Evolutionary conservation across 192 early-diverging fungal genomes (phyloP), one percentile per base, ranked within the genome.

Genomic region (Mortierella alpina): DNA sequence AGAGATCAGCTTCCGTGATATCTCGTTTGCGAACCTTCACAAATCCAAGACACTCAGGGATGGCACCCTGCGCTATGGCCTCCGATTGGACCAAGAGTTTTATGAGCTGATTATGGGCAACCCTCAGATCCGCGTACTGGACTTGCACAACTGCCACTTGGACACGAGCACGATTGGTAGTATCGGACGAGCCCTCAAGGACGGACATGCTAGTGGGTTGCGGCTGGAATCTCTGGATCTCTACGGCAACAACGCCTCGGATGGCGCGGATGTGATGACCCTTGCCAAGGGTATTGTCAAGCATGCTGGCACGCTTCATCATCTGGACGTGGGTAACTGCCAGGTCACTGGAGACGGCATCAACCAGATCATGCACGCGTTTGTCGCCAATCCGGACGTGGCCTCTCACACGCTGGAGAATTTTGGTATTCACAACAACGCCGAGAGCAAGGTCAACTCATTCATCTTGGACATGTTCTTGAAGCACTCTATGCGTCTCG

Each of bases 291-390:
- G 76, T 13, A 79, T 79, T 55, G 76, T 79, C 64, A 79, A 79
- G 59, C 76, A 79, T 41, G 76, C 76, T 7, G 76, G 76, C 17
- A 79, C 76, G 2, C 52, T 79, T 7, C 76, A 79, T 2, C 18
- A 41, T 8, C 47, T 79, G 23, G 55, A 79, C 51, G 69, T 79
- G 5, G 76, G 76, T 10, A 63, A 67, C 56, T 79, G 76, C 31
- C 76, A 72, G 44, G 72, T 79, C 45, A 79, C 76, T 5, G 76
- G 76, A n/a, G 76, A 79, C 39, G 76, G 76, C 9, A 79, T 79
- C 64, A 79, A 79, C 45, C 76, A 79, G 52, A 63, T 79, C 53
- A 79, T 79, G 76, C 76, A 79, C 22, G 76, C 76, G 15, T 79
- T 79, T 57, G 76, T 79, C 20, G 76, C 76, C 64, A 79, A 79